These are phyloP conservation scores for Echinosophora koreensis DNA, from an alignment of 306 rosid genomes.

Conservation along the genomic window DNA sequence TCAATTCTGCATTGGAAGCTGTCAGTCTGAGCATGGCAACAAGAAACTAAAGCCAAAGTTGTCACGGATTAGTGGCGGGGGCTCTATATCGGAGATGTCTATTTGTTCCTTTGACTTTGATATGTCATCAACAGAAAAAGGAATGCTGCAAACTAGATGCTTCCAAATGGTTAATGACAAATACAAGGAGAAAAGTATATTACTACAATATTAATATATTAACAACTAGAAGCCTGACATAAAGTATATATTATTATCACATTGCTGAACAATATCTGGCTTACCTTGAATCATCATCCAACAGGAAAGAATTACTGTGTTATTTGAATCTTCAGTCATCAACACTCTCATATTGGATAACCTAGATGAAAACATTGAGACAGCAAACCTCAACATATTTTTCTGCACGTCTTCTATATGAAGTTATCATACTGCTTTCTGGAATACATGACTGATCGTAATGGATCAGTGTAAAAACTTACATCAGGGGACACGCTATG, in stretches of 20 bases:
- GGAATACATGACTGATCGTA: conserved; percentile 45
- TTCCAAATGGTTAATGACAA: conserved; percentile 37
- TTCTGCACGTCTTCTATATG: too few species aligned
- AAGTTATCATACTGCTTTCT: conserved; percentile 28
- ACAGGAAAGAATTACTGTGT: conserved; percentile 71
- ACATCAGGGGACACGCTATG: conserved; percentile 77
- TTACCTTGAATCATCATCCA: conserved; percentile 74
- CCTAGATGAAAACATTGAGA: conserved; percentile 51
- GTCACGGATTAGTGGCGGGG: conserved; percentile 61
- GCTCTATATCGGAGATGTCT: conserved; percentile 60
- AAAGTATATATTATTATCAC: too few species aligned
- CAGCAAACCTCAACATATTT: conserved; percentile 36
- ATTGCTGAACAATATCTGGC: conserved; percentile 34
- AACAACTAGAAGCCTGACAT: too few species aligned
- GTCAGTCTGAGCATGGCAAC: conserved; percentile 62
- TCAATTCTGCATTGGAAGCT: too few species aligned
- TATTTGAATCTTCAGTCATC: conserved; percentile 75
- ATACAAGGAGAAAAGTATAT: too few species aligned
- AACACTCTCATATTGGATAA: conserved; percentile 69
- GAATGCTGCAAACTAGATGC: conserved; percentile 59
- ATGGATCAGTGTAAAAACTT: conserved; percentile 57
- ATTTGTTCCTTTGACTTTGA: conserved; percentile 68
- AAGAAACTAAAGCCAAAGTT: conserved; percentile 70
- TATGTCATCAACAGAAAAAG: conserved; percentile 71
- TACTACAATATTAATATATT: too few species aligned